Evolutionary conservation across 306 rosid genomes (phyloP), one percentile per base, ranked within the genome.

Genomic region (peach (Prunus persica)): DNA sequence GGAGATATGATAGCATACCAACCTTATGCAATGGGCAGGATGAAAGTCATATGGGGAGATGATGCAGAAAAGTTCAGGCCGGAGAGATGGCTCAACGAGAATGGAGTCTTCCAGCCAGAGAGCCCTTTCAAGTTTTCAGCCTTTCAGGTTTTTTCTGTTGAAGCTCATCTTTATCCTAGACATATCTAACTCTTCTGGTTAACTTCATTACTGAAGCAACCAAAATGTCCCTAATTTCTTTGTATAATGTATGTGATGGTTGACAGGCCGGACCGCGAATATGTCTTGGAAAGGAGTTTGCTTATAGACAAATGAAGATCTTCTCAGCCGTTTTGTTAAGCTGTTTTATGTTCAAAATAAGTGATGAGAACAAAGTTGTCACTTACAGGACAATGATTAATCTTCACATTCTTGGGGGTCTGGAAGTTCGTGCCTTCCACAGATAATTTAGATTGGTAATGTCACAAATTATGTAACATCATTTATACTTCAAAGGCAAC

Each of bases 1-100:
- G 97, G 97, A 69, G 90, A 88, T 51, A 20, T 79, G 79, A 80
- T 90, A 28, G 60, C 82, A 12, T 89, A 92, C 73, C 96, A 88
- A 81, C 96, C 97, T 41, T 92, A 87, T 64, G 97, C 97, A 47
- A 90, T 92, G 97, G 97, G 96, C 34, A 67, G 96, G 86, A 92
- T 92, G 97, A 90, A 88, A 71, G 82, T 85, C 81, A 68, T 92
- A 65, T 90, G 96, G 97, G 96, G 97, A 69, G 89, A 90, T n/a
- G 90, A 92, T 82, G 96, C 91, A 14, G 96, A 87, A 63, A 84
- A 82, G 18, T 92, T 77, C 67, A 84, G 70, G 66, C 97, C 97
- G 71, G 91, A 88, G 79, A 88, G 97, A 86, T 92, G 91, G 93
- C 89, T 92, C 11, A 84, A 90, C 72, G 80, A 87, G 71, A 80